These are phyloP conservation scores for Aureobasidium lini DNA, from an alignment of 2,329 filamentous ascomycete genomes.

Conservation along the genomic window DNA sequence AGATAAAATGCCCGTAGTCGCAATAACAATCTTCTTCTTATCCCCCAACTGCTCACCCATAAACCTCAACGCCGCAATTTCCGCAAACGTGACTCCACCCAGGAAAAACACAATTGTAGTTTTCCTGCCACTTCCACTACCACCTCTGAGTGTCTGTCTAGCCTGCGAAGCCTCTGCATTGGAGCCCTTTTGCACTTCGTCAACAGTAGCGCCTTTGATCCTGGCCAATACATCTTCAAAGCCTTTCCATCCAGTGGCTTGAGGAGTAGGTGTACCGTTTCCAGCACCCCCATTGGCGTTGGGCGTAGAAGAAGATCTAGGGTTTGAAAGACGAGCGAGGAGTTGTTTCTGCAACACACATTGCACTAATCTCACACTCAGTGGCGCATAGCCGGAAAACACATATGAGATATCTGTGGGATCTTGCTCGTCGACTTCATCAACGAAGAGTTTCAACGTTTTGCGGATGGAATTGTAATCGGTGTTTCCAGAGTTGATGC, in stretches of 20 bases:
- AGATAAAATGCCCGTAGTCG: constrained; percentile 84
- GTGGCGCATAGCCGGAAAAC: constrained; percentile 91
- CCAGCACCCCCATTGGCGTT: constrained; percentile 29
- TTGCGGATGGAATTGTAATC: constrained; percentile 88
- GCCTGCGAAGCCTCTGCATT: constrained; percentile 81
- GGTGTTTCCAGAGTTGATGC: constrained; percentile 41
- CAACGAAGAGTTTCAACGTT: constrained; percentile 78
- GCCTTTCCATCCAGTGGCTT: constrained; percentile 64
- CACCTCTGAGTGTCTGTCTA: constrained; percentile 70
- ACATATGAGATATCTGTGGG: constrained; percentile 96
- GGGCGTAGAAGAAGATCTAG: constrained; percentile 26
- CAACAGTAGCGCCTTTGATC: constrained; percentile 80
- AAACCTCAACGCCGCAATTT: constrained; percentile 89
- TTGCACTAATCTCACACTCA: constrained; percentile 86
- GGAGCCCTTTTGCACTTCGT: constrained; percentile 83
- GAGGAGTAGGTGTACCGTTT: constrained; percentile 44
- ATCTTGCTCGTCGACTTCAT: constrained; percentile 92
- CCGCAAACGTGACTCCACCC: constrained; percentile 92
- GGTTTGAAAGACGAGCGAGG: constrained; percentile 50
- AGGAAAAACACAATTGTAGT: constrained; percentile 94
- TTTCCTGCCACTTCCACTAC: constrained; percentile 57
- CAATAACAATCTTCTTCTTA: constrained; percentile 73
- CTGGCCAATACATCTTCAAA: constrained; percentile 91
- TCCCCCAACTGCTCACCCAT: constrained; percentile 47
- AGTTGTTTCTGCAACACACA: constrained; percentile 88